Evolutionary conservation across 2,329 filamentous ascomycete species (phyloP), one percentile per base, ranked within the genome.

Genomic region (Fusarium haematococcum): DNA sequence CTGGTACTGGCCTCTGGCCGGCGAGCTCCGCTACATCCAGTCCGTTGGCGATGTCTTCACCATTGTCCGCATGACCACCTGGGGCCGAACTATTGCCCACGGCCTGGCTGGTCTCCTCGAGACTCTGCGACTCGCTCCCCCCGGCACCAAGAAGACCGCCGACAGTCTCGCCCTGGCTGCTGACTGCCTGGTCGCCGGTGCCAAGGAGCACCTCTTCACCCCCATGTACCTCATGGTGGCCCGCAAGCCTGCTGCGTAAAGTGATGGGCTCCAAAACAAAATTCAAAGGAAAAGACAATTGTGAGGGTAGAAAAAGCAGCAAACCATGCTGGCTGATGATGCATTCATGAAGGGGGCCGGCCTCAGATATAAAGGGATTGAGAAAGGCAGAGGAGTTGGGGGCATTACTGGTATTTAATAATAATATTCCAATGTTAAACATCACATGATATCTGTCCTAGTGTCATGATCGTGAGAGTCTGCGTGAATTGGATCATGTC

Each of bases 221-320:
- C 96, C 96, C 66, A 98, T 98, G 96, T 98, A 98, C 86, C 87
- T 98, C 81, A 98, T 98, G 94, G 91, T 98, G 69, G 96, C 91
- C 70, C 91, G 94, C 85, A 98, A 98, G 89, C 95, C 96, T 61
- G 75, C 67, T 41, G 77, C 75, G 56, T 79, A 78, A 71, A 67
- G 48, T 25, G 41, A 23, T 23, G 33, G 33, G 39, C 18, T 27
- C 41, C 37, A 52, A 67, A 63, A 61, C 41, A 75, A 67, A 41
- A 58, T 68, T 39, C 25, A 57, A 59, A 61, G 33, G 18, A 41
- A 39, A 58, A 41, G 10, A 66, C 70, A 69, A 75, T 75, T 48
- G 70, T 41, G 66, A 73, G 48, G 59, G 45, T 74, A 39, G 65
- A 74, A 71, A 48, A 70, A 56, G 67, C 43, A 65, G 67, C 62